Evolutionary conservation across 495 filamentous ascomycete species (phyloP), one percentile per base, ranked within the genome.

Genomic region (Extremus antarcticus): DNA sequence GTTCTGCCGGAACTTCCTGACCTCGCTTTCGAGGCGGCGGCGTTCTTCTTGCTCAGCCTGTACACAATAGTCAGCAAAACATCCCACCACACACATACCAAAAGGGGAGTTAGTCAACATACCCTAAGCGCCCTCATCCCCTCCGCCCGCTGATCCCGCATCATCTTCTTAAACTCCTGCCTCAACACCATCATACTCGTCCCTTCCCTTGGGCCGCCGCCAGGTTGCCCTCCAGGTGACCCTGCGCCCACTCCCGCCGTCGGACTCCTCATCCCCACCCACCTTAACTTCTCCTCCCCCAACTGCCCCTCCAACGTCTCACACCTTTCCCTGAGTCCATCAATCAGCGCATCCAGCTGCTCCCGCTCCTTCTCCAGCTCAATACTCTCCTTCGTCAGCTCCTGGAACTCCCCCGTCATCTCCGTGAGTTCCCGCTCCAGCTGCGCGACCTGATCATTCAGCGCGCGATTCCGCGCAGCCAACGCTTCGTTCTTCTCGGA

Each of bases 81-180:
- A 2, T 29, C 23, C 2, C 43, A 11, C 22, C 10, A 11, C n/a
- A 24, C 23, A 16, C 10, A 24, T 29, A 2, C 23, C 10, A 3
- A 32, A 15, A 53, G n/a, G n/a, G n/a, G n/a, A n/a, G 49, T 25
- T 47, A 50, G 54, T 48, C 25, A 56, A 75, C 79, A 66, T 64
- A 89, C 86, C 74, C 77, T 83, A 38, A 90, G 65, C 49, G 76
- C 73, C 71, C 77, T 86, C 66, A 81, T 72, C 56, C 81, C 82
- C 62, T 91, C 87, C 16, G 77, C 75, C 47, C 85, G 80, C 54
- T 83, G 85, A 60, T 90, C 86, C 50, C 84, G 76, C 86, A 90
- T 91, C 87, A 91, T 90, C 74, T 88, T 89, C 75, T 86, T 87
- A 66, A 91, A 91, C 66, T 91, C 86, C 50, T 82, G 85, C 70